Evolutionary conservation across 2,329 filamentous ascomycete genomes (phyloP), one percentile per base, ranked within the genome.

Genomic region (Neospermospora avenae): DNA sequence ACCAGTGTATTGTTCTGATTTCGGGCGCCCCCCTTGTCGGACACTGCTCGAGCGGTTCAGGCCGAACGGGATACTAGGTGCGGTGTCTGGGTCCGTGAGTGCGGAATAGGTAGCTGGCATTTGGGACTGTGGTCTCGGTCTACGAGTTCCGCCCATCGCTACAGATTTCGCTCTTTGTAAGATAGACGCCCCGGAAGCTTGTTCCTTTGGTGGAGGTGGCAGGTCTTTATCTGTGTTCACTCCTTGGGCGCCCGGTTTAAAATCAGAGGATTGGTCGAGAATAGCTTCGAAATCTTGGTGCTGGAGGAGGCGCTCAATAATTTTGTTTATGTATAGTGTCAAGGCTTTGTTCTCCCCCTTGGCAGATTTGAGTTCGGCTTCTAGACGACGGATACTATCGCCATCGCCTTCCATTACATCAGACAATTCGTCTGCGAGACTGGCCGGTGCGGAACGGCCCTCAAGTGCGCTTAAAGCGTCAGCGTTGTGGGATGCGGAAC

Each of bases 321-420:
- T 98, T 78, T 95, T 96, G 83, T 98, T 96, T 80, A 99, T 97
- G 78, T 99, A 99, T 66, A 98, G 81, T 24, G 92, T 96, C 68
- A 99, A 81, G 31, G 95, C 95, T 79, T 98, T 98, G 80, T 99
- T 98, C 78, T 96, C 88, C 73, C 96, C 93, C 77, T 90, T 93
- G 68, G 91, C 79, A 8, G 84, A 81, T 75, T 89, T 91, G 67
- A 95, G 76, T 69, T 98, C 93, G 11, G 81, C 76, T 73, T 97
- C 93, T 13, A 95, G 80, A 55, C 85, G 85, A 69, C 87, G 87
- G 66, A 84, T 81, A 49, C 77, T 77, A 58, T 86, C 83, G 65
- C 78, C 76, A 63, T 89, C 86, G 45, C 82, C 82, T 58, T 87
- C 85, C 61, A 82, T 83, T 48, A 80, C 82, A 42, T 87, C 87